Evolutionary conservation across 2,329 filamentous ascomycete genomes (phyloP).

Genomic region (Botryotinia convoluta): DNA sequence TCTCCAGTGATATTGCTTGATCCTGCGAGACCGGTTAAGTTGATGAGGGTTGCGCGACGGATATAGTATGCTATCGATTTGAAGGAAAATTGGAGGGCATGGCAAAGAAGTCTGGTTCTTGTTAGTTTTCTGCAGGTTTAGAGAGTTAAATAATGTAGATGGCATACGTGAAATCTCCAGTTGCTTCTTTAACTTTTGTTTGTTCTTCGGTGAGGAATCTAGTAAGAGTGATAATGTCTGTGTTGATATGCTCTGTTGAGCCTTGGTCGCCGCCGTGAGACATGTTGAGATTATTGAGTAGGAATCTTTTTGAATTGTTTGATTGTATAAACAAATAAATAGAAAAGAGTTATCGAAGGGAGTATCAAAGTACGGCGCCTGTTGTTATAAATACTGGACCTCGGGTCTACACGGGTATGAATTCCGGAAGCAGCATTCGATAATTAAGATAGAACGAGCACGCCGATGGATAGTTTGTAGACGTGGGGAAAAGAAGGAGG

Average conservation of each 20-base stretch:
- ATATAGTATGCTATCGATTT: conserved; percentile 99
- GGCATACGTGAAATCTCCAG: conserved; percentile 95
- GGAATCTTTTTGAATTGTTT: conserved; percentile 7
- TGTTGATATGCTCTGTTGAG: conserved; percentile 81
- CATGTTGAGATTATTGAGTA: conserved; percentile 28
- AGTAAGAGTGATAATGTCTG: conserved; percentile 91
- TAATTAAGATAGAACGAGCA: neutral
- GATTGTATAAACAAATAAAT: neutral
- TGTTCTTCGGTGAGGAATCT: conserved; percentile 97
- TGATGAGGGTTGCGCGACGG: conserved; percentile 89
- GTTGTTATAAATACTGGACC: conserved; percentile 26
- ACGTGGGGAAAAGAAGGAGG: neutral
- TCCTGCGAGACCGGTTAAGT: conserved; percentile 90
- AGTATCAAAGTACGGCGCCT: neutral
- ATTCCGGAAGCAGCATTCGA: conserved; percentile 22
- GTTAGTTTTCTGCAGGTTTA: conserved; percentile 18
- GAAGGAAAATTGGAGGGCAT: conserved; percentile 98
- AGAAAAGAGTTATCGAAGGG: neutral
- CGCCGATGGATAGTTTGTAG: neutral
- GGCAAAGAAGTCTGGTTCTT: conserved; percentile 75
- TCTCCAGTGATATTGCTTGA: conserved; percentile 94
- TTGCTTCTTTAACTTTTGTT: conserved; percentile 86
- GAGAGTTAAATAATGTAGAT: neutral
- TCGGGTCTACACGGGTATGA: conserved; percentile 34
- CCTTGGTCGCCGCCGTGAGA: conserved; percentile 27